Conservation (phyloP, 2,329 filamentous ascomycete species). For the Paraphaeosphaeria minitans region DNA sequence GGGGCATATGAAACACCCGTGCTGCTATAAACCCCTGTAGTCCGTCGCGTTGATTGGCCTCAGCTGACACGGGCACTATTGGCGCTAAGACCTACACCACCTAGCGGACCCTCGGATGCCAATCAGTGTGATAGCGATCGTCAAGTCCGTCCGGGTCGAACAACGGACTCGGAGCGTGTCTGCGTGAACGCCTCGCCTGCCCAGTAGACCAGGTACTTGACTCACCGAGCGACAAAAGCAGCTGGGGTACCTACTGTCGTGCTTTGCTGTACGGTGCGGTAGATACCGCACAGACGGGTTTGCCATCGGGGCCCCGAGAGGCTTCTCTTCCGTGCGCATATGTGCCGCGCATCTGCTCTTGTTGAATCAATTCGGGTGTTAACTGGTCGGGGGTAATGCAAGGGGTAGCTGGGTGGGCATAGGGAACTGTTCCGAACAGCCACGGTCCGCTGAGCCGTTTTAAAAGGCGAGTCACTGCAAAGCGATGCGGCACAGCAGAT, state of each 20-base stretch:
- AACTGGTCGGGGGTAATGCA: background rate
- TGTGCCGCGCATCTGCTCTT: background rate
- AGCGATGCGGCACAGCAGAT: background rate
- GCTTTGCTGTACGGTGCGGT: background rate
- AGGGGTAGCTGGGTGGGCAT: background rate
- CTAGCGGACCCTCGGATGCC: constrained; percentile 8
- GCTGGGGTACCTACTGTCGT: too few species aligned
- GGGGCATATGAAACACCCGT: constrained; percentile 21
- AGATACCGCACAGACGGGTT: background rate
- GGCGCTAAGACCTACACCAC: constrained; percentile 11
- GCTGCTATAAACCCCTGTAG: constrained; percentile 6
- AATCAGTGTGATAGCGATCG: constrained; percentile 3
- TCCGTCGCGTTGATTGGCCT: constrained; percentile 16
- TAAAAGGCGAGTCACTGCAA: background rate
- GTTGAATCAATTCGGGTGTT: background rate
- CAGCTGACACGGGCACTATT: constrained; percentile 11
- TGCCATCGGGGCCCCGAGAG: background rate
- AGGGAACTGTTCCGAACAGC: background rate
- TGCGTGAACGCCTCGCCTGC: background rate
- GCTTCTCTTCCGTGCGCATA: background rate
- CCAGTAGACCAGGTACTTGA: constrained; percentile 1
- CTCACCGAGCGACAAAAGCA: background rate
- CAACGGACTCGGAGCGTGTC: constrained; percentile 5
- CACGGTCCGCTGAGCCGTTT: background rate
- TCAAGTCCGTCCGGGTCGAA: constrained; percentile 3